Percentiles rank a stretch among this genome's conserved stretches.
These are phyloP conservation scores for Avena eriantha DNA, from an alignment of 176 grass and related monocot species.

Conservation along the genomic window DNA sequence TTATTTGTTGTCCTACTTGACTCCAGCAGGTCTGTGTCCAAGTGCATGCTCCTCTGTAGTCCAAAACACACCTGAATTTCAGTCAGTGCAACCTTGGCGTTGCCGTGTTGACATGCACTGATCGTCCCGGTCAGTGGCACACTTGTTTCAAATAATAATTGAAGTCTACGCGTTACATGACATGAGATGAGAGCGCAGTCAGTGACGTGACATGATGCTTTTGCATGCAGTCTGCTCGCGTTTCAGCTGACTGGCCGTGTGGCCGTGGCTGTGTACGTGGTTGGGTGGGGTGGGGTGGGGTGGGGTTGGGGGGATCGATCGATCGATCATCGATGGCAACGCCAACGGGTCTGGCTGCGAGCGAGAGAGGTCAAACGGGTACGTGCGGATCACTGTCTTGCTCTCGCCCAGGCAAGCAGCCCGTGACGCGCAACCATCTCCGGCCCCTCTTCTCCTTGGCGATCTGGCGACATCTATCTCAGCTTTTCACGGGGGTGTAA, in stretches of 20 bases:
- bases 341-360: constrained; percentile 18
- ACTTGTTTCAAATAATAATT: background rate
- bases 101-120: background rate
- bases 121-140: background rate
- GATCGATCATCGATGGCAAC: background rate
- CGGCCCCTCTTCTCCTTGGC: constrained; percentile 31
- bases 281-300: background rate
- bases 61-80: background rate
- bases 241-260: background rate
- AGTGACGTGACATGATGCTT: background rate
- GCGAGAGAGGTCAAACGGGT: constrained; percentile 27
- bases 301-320: background rate
- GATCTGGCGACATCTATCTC: background rate
- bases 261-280: background rate
- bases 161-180: constrained; percentile 1
- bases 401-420: constrained; percentile 40
- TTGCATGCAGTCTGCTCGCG: constrained; percentile 4
- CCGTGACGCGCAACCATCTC: constrained; percentile 60
- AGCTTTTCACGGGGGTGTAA: constrained; percentile 39
- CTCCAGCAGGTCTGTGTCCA: background rate
- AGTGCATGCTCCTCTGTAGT: constrained; percentile 22
- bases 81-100: background rate
- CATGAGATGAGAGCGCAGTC: no score
- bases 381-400: constrained; percentile 48
- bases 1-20: background rate